Conservation (phyloP, 1,284 basidiomycete species). For the Puccinia hordei region DNA sequence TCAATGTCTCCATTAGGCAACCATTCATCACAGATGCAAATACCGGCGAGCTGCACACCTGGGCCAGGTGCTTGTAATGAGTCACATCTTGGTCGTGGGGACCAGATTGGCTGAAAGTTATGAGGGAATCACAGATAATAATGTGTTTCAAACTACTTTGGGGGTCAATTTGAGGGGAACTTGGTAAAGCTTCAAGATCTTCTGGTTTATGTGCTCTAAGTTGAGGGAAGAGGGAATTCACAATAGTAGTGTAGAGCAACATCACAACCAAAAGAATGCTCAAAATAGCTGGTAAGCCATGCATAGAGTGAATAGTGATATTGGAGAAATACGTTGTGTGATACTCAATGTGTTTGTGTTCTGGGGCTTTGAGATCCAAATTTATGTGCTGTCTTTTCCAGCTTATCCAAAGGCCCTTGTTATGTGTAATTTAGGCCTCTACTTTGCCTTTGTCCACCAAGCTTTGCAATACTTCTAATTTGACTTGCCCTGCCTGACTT, state of each 20-base stretch:
- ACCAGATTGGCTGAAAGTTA: neutral
- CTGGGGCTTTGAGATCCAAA: too few relatives aligned
- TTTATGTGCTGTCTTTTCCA: too few relatives aligned
- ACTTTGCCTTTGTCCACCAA: too few relatives aligned
- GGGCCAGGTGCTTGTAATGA: neutral
- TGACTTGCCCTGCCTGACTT: too few relatives aligned
- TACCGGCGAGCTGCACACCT: neutral
- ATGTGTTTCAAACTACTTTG: neutral
- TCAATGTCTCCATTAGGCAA: neutral
- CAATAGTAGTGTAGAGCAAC: neutral
- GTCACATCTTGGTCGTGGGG: neutral
- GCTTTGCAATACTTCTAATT: too few relatives aligned
- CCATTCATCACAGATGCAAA: neutral
- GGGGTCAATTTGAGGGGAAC: neutral
- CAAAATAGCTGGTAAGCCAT: neutral
- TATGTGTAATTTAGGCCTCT: too few relatives aligned
- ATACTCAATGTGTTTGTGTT: too few relatives aligned
- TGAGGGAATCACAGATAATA: neutral
- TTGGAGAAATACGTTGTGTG: too few relatives aligned
- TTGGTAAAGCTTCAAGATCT: neutral
- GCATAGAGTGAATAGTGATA: too few relatives aligned
- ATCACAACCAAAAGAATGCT: neutral
- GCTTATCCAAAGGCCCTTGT: too few relatives aligned
- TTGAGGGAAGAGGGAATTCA: neutral
- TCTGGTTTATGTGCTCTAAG: neutral